These are phyloP conservation scores for Globisporangium splendens DNA, from an alignment of 352 stramenopile genomes.

Conservation along the genomic window DNA sequence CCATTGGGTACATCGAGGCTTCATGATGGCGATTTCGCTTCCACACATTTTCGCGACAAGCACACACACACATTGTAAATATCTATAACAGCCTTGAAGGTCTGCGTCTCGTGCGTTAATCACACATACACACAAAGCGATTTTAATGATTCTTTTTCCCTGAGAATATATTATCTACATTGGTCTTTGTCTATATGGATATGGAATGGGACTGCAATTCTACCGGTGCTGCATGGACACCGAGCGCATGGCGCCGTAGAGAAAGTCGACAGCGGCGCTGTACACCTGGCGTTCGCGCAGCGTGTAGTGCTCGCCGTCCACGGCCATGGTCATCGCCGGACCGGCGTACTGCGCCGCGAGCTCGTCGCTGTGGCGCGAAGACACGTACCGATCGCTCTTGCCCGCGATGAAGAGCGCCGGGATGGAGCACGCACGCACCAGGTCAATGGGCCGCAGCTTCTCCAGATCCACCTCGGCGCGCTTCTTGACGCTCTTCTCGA, in stretches of 20 bases:
- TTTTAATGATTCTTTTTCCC: too few relatives aligned
- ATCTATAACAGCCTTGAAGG: not conserved
- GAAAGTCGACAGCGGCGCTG: constrained; percentile 57
- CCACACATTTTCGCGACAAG: not conserved
- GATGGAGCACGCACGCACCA: constrained; percentile 61
- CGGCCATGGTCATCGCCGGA: constrained; percentile 38
- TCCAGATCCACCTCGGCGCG: constrained; percentile 71
- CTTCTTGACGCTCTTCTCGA: constrained; percentile 78
- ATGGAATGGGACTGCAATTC: not conserved
- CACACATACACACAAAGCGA: not conserved
- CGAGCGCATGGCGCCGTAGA: constrained; percentile 42
- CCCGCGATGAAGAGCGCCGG: constrained; percentile 72
- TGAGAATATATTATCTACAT: not conserved
- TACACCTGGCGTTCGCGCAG: constrained; percentile 41
- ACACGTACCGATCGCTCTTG: constrained; percentile 64
- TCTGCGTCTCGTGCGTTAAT: not conserved
- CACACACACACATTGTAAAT: not conserved
- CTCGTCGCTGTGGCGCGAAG: constrained; percentile 57
- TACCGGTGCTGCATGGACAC: constrained; percentile 17
- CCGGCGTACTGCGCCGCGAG: constrained; percentile 63
- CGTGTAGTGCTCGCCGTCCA: constrained; percentile 70
- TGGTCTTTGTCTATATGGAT: not conserved
- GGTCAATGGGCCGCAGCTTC: constrained; percentile 63
- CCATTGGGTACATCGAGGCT: too few relatives aligned
- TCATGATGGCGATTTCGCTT: too few relatives aligned